Evolutionary conservation across 116 monocot genomes (phyloP).

Genomic region (Phalaenopsis hybrid): DNA sequence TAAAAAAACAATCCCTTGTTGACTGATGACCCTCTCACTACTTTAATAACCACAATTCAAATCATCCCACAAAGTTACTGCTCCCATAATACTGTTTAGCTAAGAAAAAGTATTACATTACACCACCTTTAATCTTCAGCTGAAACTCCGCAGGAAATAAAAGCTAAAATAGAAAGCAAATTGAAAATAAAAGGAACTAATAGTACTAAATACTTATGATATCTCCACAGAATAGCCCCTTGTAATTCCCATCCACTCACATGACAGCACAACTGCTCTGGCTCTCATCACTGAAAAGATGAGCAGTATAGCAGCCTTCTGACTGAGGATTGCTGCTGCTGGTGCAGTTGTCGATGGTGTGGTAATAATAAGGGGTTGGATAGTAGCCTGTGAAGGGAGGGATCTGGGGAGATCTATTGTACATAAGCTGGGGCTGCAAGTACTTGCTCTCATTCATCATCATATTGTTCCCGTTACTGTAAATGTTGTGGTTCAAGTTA

Average conservation of each 20-base stretch:
- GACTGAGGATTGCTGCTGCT: constrained; percentile 1
- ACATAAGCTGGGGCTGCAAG: constrained; percentile 44
- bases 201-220: background rate
- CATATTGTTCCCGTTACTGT: constrained; percentile 18
- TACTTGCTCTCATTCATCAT: constrained; percentile 23
- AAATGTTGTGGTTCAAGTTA: background rate
- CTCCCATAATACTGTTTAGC: no score
- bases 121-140: no score
- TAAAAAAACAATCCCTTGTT: no score
- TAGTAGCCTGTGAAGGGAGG: constrained; percentile 35
- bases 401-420: constrained; percentile 31
- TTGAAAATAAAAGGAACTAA: background rate
- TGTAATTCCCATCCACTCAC: constrained; percentile 10
- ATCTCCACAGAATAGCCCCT: background rate
- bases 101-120: no score
- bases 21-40: no score
- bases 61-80: no score
- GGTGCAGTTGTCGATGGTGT: background rate
- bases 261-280: constrained; percentile 29
- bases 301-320: constrained; percentile 8
- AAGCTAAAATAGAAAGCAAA: background rate
- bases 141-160: background rate
- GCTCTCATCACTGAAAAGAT: constrained; percentile 38
- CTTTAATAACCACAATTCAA: no score
- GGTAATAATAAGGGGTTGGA: constrained; percentile 18